phyloP scores from a whole-genome alignment of 331 rosid genomes.

The Stylosanthes scabra region DNA sequence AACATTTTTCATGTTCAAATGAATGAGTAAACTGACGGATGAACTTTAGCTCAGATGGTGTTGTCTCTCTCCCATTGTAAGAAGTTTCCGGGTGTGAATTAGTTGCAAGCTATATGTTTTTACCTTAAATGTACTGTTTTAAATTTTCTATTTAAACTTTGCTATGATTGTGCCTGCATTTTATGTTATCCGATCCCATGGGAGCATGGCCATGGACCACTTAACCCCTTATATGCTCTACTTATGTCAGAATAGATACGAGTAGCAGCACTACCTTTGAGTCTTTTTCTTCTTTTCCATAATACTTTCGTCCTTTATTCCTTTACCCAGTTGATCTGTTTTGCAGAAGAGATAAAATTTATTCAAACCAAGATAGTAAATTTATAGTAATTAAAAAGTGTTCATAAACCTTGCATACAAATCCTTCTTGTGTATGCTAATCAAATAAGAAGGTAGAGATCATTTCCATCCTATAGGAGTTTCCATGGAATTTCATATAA shows the following conservation, averaged over 20 bases:
- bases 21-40: too few species aligned
- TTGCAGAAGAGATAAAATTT: not conserved
- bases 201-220: not conserved
- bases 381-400: too few species aligned
- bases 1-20: too few species aligned
- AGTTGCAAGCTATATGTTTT: not conserved
- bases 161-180: not conserved
- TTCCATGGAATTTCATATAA: not conserved
- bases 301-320: not conserved
- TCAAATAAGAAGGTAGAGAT: not conserved
- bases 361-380: too few species aligned
- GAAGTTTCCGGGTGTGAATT: too few species aligned
- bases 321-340: not conserved
- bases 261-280: constrained; percentile 5
- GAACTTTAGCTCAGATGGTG: too few species aligned
- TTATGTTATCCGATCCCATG: constrained; percentile 11
- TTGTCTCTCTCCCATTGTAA: too few species aligned
- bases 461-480: not conserved
- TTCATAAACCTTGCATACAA: not conserved
- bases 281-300: constrained; percentile 15
- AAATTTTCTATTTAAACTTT: not conserved
- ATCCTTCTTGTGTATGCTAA: not conserved
- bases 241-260: constrained; percentile 7
- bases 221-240: not conserved
- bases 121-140: not conserved